Evolutionary conservation across 2,329 filamentous ascomycete genomes (phyloP), one percentile per base, ranked within the genome.

Genomic region (Trichoderma harzianum): DNA sequence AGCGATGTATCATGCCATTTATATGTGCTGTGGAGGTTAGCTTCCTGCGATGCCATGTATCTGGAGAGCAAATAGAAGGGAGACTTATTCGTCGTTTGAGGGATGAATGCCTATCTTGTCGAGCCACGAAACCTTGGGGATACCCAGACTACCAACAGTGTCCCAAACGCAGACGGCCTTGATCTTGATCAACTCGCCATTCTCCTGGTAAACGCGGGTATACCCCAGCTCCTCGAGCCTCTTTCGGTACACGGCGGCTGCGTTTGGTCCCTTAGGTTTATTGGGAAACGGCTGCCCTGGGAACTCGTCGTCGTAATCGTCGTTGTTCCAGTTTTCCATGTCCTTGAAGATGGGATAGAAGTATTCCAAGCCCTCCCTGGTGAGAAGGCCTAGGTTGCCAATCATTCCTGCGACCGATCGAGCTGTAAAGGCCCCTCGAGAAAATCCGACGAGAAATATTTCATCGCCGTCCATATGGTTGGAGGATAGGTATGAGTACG

Each of bases 401-500:
- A 89, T 82, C 82, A 89, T 85, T 51, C 86, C 86, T 2, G 86
- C 86, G 5, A 89, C 83, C 4, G 86, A 88, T n/a, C 87, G 83
- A 3, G 84, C 87, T 0, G 87, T 90, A 74, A 89, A 90, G 5
- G 87, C 88, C 5, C 87, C 87, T 16, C 88, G 83, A 1, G 87
- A 89, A 80, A 88, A 90, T 3, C 87, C 88, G 32, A 89, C 78
- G 32, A 89, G 82, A 61, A 88, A 79, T 62, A 89, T 87, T 73
- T 89, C 85, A 73, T 90, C 88, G 3, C 87, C 87, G 68, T 85
- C 84, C 69, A 84, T 83, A 75, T 90, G 90, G 79, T 91, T 91
- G 75, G 86, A 85, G 69, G 87, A 89, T 2, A 91, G 81, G 76
- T 90, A 91, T 5, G 86, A 83, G 76, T 91, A 91, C 1, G 88